These are phyloP conservation scores for Solanum hybrid DNA, from an alignment of 305 asterid species.

Conservation along the genomic window DNA sequence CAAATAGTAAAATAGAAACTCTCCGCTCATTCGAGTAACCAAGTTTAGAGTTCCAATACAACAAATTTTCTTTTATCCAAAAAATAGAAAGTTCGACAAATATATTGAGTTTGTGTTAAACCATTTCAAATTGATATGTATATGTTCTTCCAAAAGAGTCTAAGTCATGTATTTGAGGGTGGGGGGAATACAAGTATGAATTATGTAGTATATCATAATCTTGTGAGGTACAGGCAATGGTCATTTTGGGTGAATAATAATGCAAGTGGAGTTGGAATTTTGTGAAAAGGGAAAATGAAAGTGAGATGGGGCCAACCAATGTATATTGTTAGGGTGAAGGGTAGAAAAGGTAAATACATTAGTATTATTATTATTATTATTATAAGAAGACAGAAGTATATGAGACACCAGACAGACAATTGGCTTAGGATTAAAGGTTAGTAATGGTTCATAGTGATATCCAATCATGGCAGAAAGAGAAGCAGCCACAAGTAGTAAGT, in stretches of 20 bases:
- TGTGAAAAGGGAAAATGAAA: background rate
- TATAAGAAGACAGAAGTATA: conserved; percentile 14
- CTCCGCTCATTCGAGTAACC: background rate
- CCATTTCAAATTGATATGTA: background rate
- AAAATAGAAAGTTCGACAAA: background rate
- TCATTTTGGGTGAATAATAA: background rate
- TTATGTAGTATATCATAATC: background rate
- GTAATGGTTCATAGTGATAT: conserved; percentile 21
- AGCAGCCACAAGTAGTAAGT: background rate
- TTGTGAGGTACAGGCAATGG: background rate
- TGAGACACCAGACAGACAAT: conserved; percentile 23
- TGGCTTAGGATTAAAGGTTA: conserved; percentile 23
- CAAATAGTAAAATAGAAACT: background rate
- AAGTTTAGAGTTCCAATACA: background rate
- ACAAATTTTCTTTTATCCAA: background rate
- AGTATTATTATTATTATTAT: background rate
- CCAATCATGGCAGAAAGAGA: conserved; percentile 11
- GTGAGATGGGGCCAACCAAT: background rate
- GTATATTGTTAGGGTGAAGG: background rate
- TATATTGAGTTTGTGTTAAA: background rate
- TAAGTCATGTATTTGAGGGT: background rate
- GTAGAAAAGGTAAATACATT: background rate
- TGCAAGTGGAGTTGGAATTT: background rate
- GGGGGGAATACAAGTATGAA: background rate
- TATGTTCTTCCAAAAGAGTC: background rate